Base-by-base conservation (phyloP, 1,284 basidiomycete species). In the Cutaneotrichosporon curvatum region DNA sequence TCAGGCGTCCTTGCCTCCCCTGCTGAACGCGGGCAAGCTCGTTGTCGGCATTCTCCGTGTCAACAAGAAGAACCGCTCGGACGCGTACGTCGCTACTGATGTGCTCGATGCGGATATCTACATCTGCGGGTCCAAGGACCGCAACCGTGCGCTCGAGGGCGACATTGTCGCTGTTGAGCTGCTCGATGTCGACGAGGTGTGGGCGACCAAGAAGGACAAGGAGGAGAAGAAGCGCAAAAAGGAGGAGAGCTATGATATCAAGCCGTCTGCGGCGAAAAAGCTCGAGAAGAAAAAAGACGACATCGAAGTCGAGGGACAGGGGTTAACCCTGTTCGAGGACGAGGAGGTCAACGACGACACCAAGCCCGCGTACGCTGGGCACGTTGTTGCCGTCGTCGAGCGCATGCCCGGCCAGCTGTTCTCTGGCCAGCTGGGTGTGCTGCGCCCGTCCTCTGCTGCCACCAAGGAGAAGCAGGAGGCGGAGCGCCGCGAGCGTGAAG, bases 271-370 rank as follows among this genome's bases (percentile, higher is more conserved):
- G 25, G 83, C 82, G 40, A 85, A 91, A 63, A 91, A 87, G 74
- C 86, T 92, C 58, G 95, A 98, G 76, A 99, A 99, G 81, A 97
- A 97, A 79, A 96, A 96, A 74, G 95, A 99, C 65, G 95, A 98
- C 62, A 91, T 98, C 22, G 95, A 99, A 68, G 95, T 99, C 30
- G 95, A 99, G 75, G 95, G 95, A 7, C 94, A 97, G 71, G 94
- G 92, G 9, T 75, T 97, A 56, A 86, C 88, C 75, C 74, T 99
- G 47, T 94, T 98, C 56, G 94, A 97, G 61, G 95, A 98, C 62
- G 92, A 96, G 73, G 91, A 94, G 69, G 92, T 97, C 36, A 96
- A 89, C 32, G 95, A 98, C 65, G 91, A 96, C 56, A 82, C 92
- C 56, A 94, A 94, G 73, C 91, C 91, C 25, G 67, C 67, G 11